These are phyloP conservation scores for Trypanosoma boissoni DNA, from an alignment of 208 protist species.

Conservation along the genomic window DNA sequence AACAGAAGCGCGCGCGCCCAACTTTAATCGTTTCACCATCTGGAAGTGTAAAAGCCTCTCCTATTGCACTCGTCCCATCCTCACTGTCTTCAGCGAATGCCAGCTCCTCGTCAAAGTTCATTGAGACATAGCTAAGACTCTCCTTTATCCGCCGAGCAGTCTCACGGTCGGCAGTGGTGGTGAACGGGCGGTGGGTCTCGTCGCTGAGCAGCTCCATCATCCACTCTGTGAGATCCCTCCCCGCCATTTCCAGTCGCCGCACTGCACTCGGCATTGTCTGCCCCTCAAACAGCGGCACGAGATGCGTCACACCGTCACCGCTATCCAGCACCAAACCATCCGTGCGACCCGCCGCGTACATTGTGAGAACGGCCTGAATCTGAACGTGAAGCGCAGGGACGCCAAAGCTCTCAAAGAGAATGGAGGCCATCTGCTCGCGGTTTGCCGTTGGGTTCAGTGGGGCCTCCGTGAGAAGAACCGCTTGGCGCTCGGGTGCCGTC, in stretches of 20 bases:
- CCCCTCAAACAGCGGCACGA: slow-evolving; percentile 93
- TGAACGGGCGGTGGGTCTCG: slow-evolving; percentile 93
- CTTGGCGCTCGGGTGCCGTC: slow-evolving; percentile 95
- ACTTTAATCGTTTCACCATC: slow-evolving; percentile 92
- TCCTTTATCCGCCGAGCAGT: slow-evolving; percentile 96
- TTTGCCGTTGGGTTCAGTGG: slow-evolving; percentile 92
- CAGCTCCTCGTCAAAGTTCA: slow-evolving; percentile 96
- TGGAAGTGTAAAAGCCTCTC: slow-evolving; percentile 89
- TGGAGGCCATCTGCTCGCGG: slow-evolving; percentile 93
- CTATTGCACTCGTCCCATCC: not conserved
- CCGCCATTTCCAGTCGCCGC: slow-evolving; percentile 86
- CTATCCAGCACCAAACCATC: slow-evolving; percentile 92
- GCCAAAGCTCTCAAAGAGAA: slow-evolving; percentile 93
- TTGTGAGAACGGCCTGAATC: slow-evolving; percentile 96
- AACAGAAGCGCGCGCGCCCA: slow-evolving; percentile 82
- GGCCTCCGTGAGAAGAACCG: slow-evolving; percentile 92
- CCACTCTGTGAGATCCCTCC: slow-evolving; percentile 95
- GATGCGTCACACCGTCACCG: slow-evolving; percentile 92
- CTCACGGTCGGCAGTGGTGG: slow-evolving; percentile 94
- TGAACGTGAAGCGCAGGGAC: slow-evolving; percentile 89
- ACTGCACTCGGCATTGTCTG: slow-evolving; percentile 85
- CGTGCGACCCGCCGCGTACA: slow-evolving; percentile 90
- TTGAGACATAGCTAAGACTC: slow-evolving; percentile 88
- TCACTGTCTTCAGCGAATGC: slow-evolving; percentile 17
- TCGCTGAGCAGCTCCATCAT: slow-evolving; percentile 92